Conservation (phyloP, 108 stramenopile genomes). For the Thalassiosira profunda region DNA sequence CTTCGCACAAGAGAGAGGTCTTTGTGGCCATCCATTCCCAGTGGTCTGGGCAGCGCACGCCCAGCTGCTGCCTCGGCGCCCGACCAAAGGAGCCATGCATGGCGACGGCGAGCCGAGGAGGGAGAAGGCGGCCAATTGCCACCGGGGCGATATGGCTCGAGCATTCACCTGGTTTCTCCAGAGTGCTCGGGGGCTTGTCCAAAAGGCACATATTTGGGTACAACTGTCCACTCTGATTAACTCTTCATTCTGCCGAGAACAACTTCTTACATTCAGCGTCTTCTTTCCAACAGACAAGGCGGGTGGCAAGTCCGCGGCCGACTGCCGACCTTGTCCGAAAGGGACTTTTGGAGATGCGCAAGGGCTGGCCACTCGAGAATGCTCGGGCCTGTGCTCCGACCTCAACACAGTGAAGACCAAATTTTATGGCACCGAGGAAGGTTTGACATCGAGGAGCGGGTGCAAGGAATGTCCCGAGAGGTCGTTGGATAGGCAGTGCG, state of each 20-base stretch:
- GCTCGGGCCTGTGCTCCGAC: slow-evolving; percentile 34
- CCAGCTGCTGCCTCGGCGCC: too few species aligned
- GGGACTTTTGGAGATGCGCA: slow-evolving; percentile 30
- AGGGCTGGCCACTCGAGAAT: slow-evolving; percentile 26
- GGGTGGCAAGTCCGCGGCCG: slow-evolving; percentile 11
- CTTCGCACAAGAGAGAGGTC: too few species aligned
- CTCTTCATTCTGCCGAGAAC: background rate
- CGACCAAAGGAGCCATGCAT: too few species aligned
- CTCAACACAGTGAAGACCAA: slow-evolving; percentile 22
- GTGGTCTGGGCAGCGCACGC: too few species aligned
- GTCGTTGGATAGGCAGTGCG: too few species aligned
- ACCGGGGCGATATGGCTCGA: slow-evolving; percentile 26
- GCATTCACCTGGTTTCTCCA: slow-evolving; percentile 12
- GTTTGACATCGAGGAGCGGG: slow-evolving; percentile 7
- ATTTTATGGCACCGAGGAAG: slow-evolving; percentile 30
- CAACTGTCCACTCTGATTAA: background rate
- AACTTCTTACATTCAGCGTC: background rate
- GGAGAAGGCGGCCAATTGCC: too few species aligned
- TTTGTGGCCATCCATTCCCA: too few species aligned
- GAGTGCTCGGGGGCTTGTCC: slow-evolving; percentile 26
- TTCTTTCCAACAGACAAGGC: slow-evolving; percentile 18
- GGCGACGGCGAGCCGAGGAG: too few species aligned
- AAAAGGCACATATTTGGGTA: slow-evolving; percentile 16
- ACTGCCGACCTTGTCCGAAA: slow-evolving; percentile 40
- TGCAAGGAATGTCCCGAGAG: slow-evolving; percentile 18